Percentiles rank a stretch among this genome's conserved stretches.
phyloP scores from a whole-genome alignment of 129 eudicot genomes.

The Lactuca sativa region DNA sequence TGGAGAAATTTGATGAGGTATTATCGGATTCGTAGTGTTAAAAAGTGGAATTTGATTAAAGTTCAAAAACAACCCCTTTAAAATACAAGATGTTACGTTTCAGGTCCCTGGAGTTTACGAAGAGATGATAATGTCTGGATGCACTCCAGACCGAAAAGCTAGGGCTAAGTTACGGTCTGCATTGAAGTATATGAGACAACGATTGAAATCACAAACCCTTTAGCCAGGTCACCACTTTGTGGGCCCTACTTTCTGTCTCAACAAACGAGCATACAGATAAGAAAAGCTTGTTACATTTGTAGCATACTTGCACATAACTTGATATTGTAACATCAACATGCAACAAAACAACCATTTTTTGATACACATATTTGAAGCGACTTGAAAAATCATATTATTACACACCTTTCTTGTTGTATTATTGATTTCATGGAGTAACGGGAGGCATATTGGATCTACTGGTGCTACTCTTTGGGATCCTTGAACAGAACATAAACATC shows the following conservation, averaged over 20 bases:
- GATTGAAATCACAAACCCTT: slow-evolving; percentile 45
- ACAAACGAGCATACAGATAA: slow-evolving; percentile 9
- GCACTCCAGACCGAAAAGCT: slow-evolving; percentile 91
- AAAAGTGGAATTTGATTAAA: neutral
- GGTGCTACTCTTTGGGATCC: slow-evolving; percentile 86
- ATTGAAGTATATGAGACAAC: slow-evolving; percentile 76
- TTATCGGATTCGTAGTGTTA: slow-evolving; percentile 22
- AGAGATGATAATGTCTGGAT: slow-evolving; percentile 92
- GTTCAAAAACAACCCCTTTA: neutral
- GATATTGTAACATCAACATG: slow-evolving; percentile 11
- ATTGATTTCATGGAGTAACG: slow-evolving; percentile 38
- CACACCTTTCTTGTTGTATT: no score
- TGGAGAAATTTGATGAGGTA: slow-evolving; percentile 86
- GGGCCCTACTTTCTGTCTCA: neutral
- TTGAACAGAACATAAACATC: slow-evolving; percentile 95
- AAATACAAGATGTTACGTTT: slow-evolving; percentile 18
- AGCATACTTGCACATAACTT: slow-evolving; percentile 31
- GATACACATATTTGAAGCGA: neutral
- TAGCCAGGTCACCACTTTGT: slow-evolving; percentile 10
- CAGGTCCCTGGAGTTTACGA: slow-evolving; percentile 95
- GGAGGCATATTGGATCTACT: slow-evolving; percentile 65
- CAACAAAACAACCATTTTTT: slow-evolving; percentile 1
- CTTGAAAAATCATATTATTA: no score
- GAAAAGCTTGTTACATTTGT: slow-evolving; percentile 21
- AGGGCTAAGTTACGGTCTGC: slow-evolving; percentile 95